Evolutionary conservation across 495 filamentous ascomycete species (phyloP), one percentile per base, ranked within the genome.

Genomic region (Baudoinia panamericana): DNA sequence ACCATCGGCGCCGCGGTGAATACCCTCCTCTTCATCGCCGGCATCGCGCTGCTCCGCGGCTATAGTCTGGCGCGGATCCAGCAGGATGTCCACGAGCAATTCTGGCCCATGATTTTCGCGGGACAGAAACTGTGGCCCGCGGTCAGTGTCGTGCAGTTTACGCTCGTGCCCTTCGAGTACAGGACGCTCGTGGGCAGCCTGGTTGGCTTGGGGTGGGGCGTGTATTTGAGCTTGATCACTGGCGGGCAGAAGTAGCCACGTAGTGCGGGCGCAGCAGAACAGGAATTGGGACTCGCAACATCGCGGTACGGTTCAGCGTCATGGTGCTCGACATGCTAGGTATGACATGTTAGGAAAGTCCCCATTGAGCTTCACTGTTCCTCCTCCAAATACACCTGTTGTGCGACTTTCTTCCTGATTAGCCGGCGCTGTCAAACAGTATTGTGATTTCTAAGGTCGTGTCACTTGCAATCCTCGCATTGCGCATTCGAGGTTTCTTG

Each of bases 41-140:
- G 68, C 25, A 73, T 78, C 45, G 66, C 70, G 45, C 39, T 68
- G 10, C 49, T 78, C 2, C 72, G 53, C 13, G 55, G 54, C 11
- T 18, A 37, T 12, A 35, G 24, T 11, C 13, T 46, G 13, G 41
- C 34, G 11, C 3, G 43, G 11, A 43, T 44, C 6, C 8, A 30
- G n/a, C 13, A 40, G 17, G 39, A 51, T 13, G 23, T 53, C n/a
- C 21, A 35, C 43, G 27, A 70, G 56, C 76, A 87, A 56, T 84
- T 86, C 37, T 71, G 66, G 55, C 69, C 71, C 0, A 64, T 97
- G 35, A 71, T 84, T 45, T 55, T 67, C 36, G 85, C 87, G 0
- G 76, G 84, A 1, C 72, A 78, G 54, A 84, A 78, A 58, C 70
- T 93, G 27, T 87, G 90, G 74, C 90, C 90, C 2, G 33, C 76